Evolutionary conservation across 148 eudicot genomes (phyloP).

Genomic region (Camellia granthamiana): DNA sequence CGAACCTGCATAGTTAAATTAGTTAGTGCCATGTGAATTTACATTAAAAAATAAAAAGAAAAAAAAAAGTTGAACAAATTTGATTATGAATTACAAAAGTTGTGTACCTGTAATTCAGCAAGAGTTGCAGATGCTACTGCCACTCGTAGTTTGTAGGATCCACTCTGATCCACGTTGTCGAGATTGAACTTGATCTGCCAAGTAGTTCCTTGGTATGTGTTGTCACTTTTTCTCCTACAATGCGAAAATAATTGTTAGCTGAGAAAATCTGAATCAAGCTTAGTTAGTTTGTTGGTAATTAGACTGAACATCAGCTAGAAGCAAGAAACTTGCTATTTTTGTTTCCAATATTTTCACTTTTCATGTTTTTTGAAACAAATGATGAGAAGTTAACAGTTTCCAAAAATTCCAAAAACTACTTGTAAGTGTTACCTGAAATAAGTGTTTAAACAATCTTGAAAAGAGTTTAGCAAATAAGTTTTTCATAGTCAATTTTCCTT

Average conservation of each 20-base stretch:
- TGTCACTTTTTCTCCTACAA: constrained; percentile 54
- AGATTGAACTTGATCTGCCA: constrained; percentile 89
- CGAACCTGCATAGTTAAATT: constrained; percentile 33
- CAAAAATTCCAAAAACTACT: no score
- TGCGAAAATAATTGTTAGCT: neutral
- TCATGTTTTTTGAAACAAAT: no score
- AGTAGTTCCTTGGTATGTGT: constrained; percentile 60
- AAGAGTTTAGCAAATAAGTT: no score
- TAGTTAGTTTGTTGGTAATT: neutral
- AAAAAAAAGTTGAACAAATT: neutral
- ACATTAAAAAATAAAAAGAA: neutral
- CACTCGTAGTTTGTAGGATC: constrained; percentile 61
- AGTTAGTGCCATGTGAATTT: neutral
- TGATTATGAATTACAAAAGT: neutral
- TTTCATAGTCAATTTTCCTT: no score
- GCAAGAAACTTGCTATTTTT: neutral
- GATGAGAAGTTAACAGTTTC: no score
- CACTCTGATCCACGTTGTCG: constrained; percentile 38
- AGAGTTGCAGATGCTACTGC: constrained; percentile 82
- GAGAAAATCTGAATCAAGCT: neutral
- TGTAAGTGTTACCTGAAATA: no score
- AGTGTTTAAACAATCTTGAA: no score
- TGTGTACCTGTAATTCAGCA: constrained; percentile 62
- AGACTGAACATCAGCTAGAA: neutral
- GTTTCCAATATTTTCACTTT: neutral